Evolutionary conservation across 2,329 filamentous ascomycete species (phyloP).

Genomic region (Cercospora sesami): DNA sequence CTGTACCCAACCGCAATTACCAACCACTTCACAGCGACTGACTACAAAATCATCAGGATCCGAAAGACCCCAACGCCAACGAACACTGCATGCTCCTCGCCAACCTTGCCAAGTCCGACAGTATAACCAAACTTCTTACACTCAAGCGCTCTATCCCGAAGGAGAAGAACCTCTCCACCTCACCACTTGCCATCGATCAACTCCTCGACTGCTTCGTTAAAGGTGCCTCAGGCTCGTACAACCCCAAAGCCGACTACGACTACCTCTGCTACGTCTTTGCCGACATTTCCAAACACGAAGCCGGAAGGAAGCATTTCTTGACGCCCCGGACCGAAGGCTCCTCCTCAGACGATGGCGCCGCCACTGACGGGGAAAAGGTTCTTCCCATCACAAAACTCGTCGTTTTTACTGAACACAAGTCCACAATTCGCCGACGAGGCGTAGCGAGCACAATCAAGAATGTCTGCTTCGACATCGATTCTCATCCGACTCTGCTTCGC

Average conservation of each 20-base stretch:
- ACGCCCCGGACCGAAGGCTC: slow-evolving; percentile 44
- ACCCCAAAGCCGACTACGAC: slow-evolving; percentile 82
- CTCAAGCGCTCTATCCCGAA: slow-evolving; percentile 68
- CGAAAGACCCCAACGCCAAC: slow-evolving; percentile 78
- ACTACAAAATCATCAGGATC: slow-evolving; percentile 51
- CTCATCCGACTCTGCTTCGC: slow-evolving; percentile 66
- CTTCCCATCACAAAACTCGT: slow-evolving; percentile 90
- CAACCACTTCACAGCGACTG: neutral
- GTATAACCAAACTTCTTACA: slow-evolving; percentile 66
- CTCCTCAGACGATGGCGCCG: slow-evolving; percentile 56
- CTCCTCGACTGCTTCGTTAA: slow-evolving; percentile 95
- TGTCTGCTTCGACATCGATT: slow-evolving; percentile 74
- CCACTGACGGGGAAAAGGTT: slow-evolving; percentile 56
- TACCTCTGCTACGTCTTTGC: slow-evolving; percentile 94
- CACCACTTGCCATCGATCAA: slow-evolving; percentile 78
- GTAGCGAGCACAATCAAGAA: slow-evolving; percentile 98
- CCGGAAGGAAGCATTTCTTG: slow-evolving; percentile 59
- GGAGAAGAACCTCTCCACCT: slow-evolving; percentile 61
- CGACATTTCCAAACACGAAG: slow-evolving; percentile 74
- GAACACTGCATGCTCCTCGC: slow-evolving; percentile 87
- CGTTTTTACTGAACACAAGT: slow-evolving; percentile 90
- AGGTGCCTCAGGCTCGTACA: slow-evolving; percentile 77
- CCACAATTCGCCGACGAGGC: slow-evolving; percentile 80
- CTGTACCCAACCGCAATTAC: slow-evolving; percentile 48
- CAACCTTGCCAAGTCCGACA: slow-evolving; percentile 81